These are phyloP conservation scores for Huntiella abstrusa DNA, from an alignment of 2,329 filamentous ascomycete species.

Conservation along the genomic window DNA sequence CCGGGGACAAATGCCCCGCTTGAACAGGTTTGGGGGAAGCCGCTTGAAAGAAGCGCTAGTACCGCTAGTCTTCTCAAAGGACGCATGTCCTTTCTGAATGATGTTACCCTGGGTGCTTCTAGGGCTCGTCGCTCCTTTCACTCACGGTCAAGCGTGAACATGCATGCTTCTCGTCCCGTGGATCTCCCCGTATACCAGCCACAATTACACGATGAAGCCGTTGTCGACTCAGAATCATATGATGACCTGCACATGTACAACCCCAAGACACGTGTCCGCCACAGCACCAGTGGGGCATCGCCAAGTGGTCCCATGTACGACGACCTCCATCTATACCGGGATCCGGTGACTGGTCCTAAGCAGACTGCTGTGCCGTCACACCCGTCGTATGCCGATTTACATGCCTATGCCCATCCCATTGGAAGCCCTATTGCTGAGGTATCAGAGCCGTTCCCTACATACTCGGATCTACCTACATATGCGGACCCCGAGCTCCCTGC, in stretches of 20 bases:
- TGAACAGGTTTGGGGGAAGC: conserved; percentile 9
- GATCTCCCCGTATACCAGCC: conserved; percentile 16
- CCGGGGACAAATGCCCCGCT: conserved; percentile 5
- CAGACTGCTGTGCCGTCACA: conserved; percentile 17
- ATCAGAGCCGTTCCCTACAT: conserved; percentile 17
- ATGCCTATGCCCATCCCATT: conserved; percentile 19
- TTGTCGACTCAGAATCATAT: conserved; percentile 13
- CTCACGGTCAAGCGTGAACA: neutral
- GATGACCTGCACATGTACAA: conserved; percentile 21
- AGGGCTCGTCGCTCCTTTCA: conserved; percentile 7
- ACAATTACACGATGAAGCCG: conserved; percentile 12
- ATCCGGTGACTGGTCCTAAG: conserved; percentile 16
- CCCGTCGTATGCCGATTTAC: conserved; percentile 20
- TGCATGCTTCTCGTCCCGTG: neutral
- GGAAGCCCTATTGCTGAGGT: conserved; percentile 17
- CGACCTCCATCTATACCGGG: conserved; percentile 19
- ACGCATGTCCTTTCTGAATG: conserved; percentile 9
- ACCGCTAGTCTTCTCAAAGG: conserved; percentile 6
- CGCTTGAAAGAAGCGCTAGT: conserved; percentile 9
- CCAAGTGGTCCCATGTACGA: conserved; percentile 17
- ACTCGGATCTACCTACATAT: conserved; percentile 24
- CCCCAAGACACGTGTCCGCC: conserved; percentile 13
- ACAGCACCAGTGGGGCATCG: conserved; percentile 12
- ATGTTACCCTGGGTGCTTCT: neutral
- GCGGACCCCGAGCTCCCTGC: conserved; percentile 16